phyloP scores from a whole-genome alignment of 192 early-diverging fungal genomes.

The Backusella psychrophila region DNA sequence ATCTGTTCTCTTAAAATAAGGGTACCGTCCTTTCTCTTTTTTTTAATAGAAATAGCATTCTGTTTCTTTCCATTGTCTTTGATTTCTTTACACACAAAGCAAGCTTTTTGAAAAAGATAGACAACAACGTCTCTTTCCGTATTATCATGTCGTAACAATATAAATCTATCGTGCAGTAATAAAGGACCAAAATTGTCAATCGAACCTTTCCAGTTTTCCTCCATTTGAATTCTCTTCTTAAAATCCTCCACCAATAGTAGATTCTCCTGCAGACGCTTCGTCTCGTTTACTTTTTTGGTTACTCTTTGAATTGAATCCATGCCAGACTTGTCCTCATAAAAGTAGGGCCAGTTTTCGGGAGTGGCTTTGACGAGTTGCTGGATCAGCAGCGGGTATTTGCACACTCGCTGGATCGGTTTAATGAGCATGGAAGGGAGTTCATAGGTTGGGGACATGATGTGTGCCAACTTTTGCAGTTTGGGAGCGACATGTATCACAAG shows the following conservation, averaged over 20 bases:
- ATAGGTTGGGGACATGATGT: constrained; percentile 81
- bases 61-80: constrained; percentile 16
- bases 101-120: constrained; percentile 90
- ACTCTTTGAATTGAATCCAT: constrained; percentile 79
- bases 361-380: constrained; percentile 69
- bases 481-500: constrained; percentile 61
- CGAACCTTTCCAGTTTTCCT: constrained; percentile 79
- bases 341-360: constrained; percentile 51
- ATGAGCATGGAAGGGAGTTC: constrained; percentile 92
- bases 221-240: constrained; percentile 60
- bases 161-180: constrained; percentile 84
- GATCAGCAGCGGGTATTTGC: constrained; percentile 96
- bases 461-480: constrained; percentile 58
- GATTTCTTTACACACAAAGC: constrained; percentile 93
- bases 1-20: constrained; percentile 10
- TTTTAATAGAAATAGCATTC: constrained; percentile 39
- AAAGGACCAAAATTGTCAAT: constrained; percentile 81
- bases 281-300: constrained; percentile 89
- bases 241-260: constrained; percentile 75
- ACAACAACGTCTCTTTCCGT: constrained; percentile 79
- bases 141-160: constrained; percentile 66
- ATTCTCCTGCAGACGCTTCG: constrained; percentile 87
- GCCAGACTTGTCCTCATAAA: constrained; percentile 69
- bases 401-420: constrained; percentile 96
- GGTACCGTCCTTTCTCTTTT: constrained; percentile 60